Conservation (phyloP, 2,329 filamentous ascomycete genomes). For the Aspergillus alliaceus region DNA sequence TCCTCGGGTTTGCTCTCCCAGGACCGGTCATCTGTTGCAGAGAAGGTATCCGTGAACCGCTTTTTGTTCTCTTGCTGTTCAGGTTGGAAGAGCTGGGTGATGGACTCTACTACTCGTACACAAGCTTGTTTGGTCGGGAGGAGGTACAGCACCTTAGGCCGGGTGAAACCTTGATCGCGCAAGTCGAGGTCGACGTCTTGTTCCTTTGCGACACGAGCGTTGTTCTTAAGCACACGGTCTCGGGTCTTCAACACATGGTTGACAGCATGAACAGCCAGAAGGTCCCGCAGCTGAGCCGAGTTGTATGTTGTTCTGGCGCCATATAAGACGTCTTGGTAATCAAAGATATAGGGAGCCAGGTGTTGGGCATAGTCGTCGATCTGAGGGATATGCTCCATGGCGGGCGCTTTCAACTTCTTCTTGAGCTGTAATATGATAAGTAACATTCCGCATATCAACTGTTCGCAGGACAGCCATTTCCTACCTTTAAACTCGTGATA, state of each 20-base stretch:
- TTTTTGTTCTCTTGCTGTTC: slow-evolving; percentile 96
- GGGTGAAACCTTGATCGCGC: slow-evolving; percentile 91
- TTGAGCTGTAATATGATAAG: slow-evolving; percentile 64
- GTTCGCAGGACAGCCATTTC: neutral
- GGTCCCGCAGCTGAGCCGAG: slow-evolving; percentile 65
- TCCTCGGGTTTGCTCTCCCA: slow-evolving; percentile 77
- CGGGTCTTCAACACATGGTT: slow-evolving; percentile 95
- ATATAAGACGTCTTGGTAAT: slow-evolving; percentile 78
- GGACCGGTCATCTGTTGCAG: slow-evolving; percentile 67
- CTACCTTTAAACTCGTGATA: slow-evolving; percentile 38
- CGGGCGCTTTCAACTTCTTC: slow-evolving; percentile 61
- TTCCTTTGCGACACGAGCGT: slow-evolving; percentile 70
- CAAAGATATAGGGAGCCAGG: slow-evolving; percentile 72
- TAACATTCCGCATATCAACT: slow-evolving; percentile 19
- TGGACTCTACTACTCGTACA: slow-evolving; percentile 72
- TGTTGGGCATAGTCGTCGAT: slow-evolving; percentile 65
- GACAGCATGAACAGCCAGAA: slow-evolving; percentile 78
- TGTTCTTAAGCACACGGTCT: slow-evolving; percentile 90
- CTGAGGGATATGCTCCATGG: slow-evolving; percentile 53
- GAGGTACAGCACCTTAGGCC: slow-evolving; percentile 89
- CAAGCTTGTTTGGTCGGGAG: slow-evolving; percentile 87
- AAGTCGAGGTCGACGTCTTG: slow-evolving; percentile 69
- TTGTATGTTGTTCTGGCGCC: slow-evolving; percentile 71
- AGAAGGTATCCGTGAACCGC: slow-evolving; percentile 82
- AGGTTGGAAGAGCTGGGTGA: slow-evolving; percentile 72